These are phyloP conservation scores for Sporothrix phasma DNA, from an alignment of 2,329 filamentous ascomycete species.

Conservation along the genomic window DNA sequence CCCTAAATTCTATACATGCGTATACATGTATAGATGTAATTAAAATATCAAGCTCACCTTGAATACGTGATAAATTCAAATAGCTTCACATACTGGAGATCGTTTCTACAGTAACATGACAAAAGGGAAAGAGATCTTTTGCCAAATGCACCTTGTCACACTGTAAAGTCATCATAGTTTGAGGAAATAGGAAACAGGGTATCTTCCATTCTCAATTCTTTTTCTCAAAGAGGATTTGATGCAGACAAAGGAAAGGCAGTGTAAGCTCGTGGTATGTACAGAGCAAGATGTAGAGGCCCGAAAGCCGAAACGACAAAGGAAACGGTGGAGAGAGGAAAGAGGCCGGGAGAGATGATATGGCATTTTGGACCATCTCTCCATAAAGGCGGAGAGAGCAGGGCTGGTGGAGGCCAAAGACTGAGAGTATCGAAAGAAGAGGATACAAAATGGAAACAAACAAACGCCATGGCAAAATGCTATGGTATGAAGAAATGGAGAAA, in stretches of 20 bases:
- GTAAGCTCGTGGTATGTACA: neutral
- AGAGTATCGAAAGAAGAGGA: neutral
- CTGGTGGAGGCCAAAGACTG: neutral
- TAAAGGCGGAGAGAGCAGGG: neutral
- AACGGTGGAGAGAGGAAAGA: neutral
- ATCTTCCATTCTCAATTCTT: neutral
- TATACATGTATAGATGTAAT: no score
- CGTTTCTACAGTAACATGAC: no score
- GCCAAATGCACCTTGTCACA: neutral
- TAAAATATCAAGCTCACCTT: no score
- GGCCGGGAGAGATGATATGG: neutral
- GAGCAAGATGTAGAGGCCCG: neutral
- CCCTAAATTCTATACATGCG: no score
- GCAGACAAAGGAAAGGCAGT: neutral
- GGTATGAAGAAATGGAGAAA: conserved; percentile 8
- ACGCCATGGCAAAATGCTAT: conserved; percentile 13
- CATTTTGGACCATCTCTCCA: neutral
- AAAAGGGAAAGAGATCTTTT: no score
- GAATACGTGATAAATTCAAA: no score
- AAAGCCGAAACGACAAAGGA: neutral
- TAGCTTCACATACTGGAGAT: no score
- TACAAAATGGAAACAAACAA: neutral
- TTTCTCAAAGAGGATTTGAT: neutral
- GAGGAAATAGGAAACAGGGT: neutral
- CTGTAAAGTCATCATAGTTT: neutral